Base-by-base conservation (phyloP, 495 filamentous ascomycete genomes). In the Penicillium antarcticum region DNA sequence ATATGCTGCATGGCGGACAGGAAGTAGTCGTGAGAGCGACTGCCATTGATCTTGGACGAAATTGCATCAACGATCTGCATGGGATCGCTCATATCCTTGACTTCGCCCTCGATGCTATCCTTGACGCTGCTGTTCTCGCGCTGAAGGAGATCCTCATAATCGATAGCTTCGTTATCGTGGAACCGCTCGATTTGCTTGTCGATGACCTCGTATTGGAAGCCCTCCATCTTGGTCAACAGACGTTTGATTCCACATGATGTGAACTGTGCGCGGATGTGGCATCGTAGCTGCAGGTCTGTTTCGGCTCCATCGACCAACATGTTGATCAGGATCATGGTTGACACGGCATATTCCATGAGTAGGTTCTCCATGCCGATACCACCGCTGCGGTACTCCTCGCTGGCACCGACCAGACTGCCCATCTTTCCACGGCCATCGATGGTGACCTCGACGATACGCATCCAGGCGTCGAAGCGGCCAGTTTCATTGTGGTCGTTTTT, bases 301-400 rank as follows among this genome's bases (percentile, higher is more conserved):
- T 95, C 89, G 7, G 89, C 86, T 5, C 92, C 91, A 66, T 97
- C 92, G 48, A 97, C 87, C 60, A 98, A 78, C 85, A 96, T 96
- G 65, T 98, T 98, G 72, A 98, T 85, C 57, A 98, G 75, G 58
- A 97, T 88, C 69, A 98, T 82, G 7, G 92, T 92, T 12, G 95
- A 89, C 42, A 97, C 90, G 10, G 91, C 95, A 62, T 98, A 98
- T 79, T 98, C 94, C 94, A 98, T 98, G 12, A 98, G 80, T 42
- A 95, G 80, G 63, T 96, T 97, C 79, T 98, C 94, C 89, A 97
- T 95, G 67, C 95, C 94, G 66, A 97, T 95, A 45, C 94, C 94
- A 46, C 95, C 94, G 69, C 88, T 96, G 63, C 94, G 88, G 53
- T 96, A 87, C 72, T 98, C 94, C 63, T 98, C 95, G 58, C 91